Evolutionary conservation across 176 grass and related monocot species (phyloP), one percentile per base, ranked within the genome.

Genomic region (Zoysia pacifica): DNA sequence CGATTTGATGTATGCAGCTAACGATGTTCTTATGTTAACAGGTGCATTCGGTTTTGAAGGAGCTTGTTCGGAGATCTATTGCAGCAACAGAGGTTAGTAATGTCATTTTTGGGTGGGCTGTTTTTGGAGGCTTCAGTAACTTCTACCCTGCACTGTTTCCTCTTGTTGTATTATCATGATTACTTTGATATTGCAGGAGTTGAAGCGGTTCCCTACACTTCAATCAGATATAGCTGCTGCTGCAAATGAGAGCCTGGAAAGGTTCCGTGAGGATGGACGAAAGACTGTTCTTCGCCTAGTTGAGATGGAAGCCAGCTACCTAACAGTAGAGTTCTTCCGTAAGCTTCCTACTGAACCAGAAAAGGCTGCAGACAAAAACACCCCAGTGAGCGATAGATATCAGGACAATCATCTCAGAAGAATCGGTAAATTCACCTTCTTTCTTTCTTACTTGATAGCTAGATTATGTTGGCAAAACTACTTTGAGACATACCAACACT

Each of bases 191-290:
- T 44, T 48, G 19, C 72, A 99, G 97, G 97, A 99, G 75, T 56
- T 99, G 84, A 99, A 99, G 83, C 93, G 97, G 73, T 99, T 99
- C 73, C 97, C 97, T 65, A 85, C 93, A n/a, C 97, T 99, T 86
- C 93, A 99, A 89, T 59, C 93, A 0, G 97, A 99, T 82, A 96
- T 99, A 91, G 93, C 97, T 82, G 93, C 97, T 51, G 97, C 93
- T 75, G 79, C 97, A 82, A 96, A 99, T 79, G 97, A 99, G 86
- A 75, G 93, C 47, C 82, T 99, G 62, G 97, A 99, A 87, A 96
- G 84, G 86, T 99, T 99, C 70, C 90, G 97, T 7, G 93, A 99
- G 63, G 97, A 99, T 37, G 79, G 97, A 37, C 88, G 90, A 13
- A 99, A 96, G 82, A 99, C 97, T 12, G 88, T 99, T 88, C 85